Evolutionary conservation across 768 basidiomycete species (phyloP), one percentile per base, ranked within the genome.

Genomic region (Chalciporus chontae): DNA sequence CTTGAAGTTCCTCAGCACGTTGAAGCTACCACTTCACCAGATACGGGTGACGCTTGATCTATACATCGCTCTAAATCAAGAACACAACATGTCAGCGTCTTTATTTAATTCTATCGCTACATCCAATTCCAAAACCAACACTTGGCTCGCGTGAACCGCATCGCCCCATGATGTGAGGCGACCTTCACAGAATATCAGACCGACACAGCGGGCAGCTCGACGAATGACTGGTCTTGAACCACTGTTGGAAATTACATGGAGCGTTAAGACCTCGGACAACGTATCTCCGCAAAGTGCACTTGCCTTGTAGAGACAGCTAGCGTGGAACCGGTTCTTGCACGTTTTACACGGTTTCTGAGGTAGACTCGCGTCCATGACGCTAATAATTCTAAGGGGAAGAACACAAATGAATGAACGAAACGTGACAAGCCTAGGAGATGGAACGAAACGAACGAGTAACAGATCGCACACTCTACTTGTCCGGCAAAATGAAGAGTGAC

Each of bases 391-490:
- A 68, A 8, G 52, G 7, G 39, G 34, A 46, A 37, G 10, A 40
- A 37, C 32, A 40, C 6, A 39, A 29, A 42, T 40, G 24, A 53
- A 38, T 6, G 23, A 26, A 21, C 9, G 11, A 27, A 26, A 18
- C 9, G 14, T 0, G 17, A 50, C 10, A 7, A 62, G 5, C 32
- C 8, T 3, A 34, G 17, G 14, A 47, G 5, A 17, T 37, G 42
- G 14, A 9, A 23, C 0, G 37, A 47, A 19, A 8, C 48, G 65
- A 87, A 93, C 87, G 90, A 91, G 66, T 94, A 95, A 62, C 93
- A 95, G 52, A 99, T 97, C 1, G 95, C 91, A 67, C 96, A 99
- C 59, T 95, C 93, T 3, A 90, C 89, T 65, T 94, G 87, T 6
- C 95, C 95, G 55, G 95, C 91, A 61, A 98, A 99, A 66, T 98